Conservation (phyloP, 2,329 filamentous ascomycete genomes). For the Trichoderma guizhouense region DNA sequence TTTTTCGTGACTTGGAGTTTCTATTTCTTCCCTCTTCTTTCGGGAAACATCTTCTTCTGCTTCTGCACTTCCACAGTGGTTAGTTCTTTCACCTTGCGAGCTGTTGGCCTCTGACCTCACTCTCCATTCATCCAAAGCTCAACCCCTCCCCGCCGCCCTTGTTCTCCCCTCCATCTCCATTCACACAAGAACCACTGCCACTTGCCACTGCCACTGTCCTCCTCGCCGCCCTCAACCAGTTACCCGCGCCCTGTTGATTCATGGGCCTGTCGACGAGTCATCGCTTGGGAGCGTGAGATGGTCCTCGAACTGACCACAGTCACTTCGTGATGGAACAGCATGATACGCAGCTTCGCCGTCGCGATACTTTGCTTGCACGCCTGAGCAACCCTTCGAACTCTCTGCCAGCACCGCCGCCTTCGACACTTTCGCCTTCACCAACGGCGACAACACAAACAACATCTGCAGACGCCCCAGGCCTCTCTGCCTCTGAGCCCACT, state of each 20-base stretch:
- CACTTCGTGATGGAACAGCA: slow-evolving; percentile 53
- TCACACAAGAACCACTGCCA: neutral
- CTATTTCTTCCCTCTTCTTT: neutral
- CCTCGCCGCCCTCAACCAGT: neutral
- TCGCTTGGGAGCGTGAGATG: slow-evolving; percentile 26
- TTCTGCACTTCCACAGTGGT: neutral
- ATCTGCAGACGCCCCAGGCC: slow-evolving; percentile 19
- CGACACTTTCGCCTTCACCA: slow-evolving; percentile 8
- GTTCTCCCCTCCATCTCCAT: neutral
- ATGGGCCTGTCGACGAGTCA: slow-evolving; percentile 24
- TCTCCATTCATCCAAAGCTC: neutral
- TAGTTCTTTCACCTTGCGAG: slow-evolving; percentile 16
- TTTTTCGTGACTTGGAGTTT: neutral
- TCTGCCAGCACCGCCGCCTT: neutral
- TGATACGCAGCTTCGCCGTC: slow-evolving; percentile 27
- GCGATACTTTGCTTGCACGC: slow-evolving; percentile 30
- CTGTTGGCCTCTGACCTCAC: slow-evolving; percentile 16
- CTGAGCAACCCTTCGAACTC: slow-evolving; percentile 21
- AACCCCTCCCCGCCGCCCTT: slow-evolving; percentile 14
- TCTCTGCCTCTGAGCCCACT: slow-evolving; percentile 45
- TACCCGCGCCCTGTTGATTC: slow-evolving; percentile 11
- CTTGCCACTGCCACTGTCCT: neutral
- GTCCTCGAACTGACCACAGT: slow-evolving; percentile 29
- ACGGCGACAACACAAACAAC: slow-evolving; percentile 9
- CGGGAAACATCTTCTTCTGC: neutral